Conservation (phyloP, 805 yeast genomes). For the Kodamaea hsintzibuensis region DNA sequence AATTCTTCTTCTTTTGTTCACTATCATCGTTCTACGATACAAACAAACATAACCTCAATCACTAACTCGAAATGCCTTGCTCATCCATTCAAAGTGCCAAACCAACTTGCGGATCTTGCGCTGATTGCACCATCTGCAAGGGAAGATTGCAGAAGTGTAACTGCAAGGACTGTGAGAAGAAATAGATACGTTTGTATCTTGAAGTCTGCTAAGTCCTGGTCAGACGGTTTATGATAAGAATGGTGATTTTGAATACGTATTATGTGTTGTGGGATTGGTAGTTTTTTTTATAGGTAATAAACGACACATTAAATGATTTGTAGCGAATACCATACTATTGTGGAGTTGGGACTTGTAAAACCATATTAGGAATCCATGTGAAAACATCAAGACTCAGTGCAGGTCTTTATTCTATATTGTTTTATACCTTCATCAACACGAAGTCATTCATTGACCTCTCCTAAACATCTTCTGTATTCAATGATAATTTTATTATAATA, state of each 20-base stretch:
- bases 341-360: too few species aligned
- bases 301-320: background rate
- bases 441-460: background rate
- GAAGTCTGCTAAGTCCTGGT: background rate
- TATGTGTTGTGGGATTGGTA: background rate
- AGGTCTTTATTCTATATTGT: too few species aligned
- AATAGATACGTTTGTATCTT: constrained; percentile 2
- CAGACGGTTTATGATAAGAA: background rate
- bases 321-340: background rate
- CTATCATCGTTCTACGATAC: constrained; percentile 4
- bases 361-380: too few species aligned
- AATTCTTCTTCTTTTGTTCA: background rate
- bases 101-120: constrained; percentile 5
- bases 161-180: constrained; percentile 8
- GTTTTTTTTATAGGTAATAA: constrained; percentile 1
- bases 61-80: constrained; percentile 5
- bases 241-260: background rate
- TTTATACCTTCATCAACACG: too few species aligned
- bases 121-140: constrained; percentile 6
- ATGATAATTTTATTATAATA: background rate
- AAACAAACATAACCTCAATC: background rate
- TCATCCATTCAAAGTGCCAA: constrained; percentile 6
- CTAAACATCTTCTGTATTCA: background rate
- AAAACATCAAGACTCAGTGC: background rate
- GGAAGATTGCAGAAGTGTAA: constrained; percentile 6